Base-by-base conservation (phyloP, 305 asterid species). In the Plantago coronopus region DNA sequence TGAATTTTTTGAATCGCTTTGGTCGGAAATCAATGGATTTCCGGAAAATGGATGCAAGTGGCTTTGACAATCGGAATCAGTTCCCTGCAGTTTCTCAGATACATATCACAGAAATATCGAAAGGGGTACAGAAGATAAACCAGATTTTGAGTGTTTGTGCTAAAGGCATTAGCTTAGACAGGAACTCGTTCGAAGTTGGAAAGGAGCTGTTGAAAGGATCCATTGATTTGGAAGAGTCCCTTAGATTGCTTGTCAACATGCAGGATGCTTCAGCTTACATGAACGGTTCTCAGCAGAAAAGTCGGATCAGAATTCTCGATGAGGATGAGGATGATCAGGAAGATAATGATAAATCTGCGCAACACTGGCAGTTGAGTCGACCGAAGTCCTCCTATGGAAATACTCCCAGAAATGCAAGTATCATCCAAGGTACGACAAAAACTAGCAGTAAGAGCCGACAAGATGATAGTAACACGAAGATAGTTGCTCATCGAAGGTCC, bases 371-470 rank as follows among this genome's bases (percentile, higher is more conserved):
- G 70, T 64, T 81, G 64, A 89, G 79, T 25, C 73, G 79, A 48
- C 95, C 95, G 10, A 81, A 74, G 17, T 90, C 84, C 87, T 90
- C 95, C 50, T 90, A 85, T 27, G 97, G 87, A 76, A 81, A 72
- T 64, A 78, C 80, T 21, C 64, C 78, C 0, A 81, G 67, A 63
- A 75, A 74, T 25, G 56, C 79, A 18, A 14, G 48, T 37, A 17
- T 4, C 37, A 60, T 18, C 62, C 69, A 48, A 61, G 69, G 69
- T 37, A 19, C 21, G 37, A 57, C 42, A 5, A 67, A 62, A 61
- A 18, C 17, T 18, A 57, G 19, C 48, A 57, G 61, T 38, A 57
- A 15, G 20, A 22, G 47, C 64, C 66, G 56, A 49, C 74, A 64
- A 62, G 51, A 57, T 19, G 9, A 7, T 10, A 69, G 68, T 18